These are phyloP conservation scores for Ophiostoma angusticollis DNA, from an alignment of 2,329 filamentous ascomycete species.

Conservation along the genomic window DNA sequence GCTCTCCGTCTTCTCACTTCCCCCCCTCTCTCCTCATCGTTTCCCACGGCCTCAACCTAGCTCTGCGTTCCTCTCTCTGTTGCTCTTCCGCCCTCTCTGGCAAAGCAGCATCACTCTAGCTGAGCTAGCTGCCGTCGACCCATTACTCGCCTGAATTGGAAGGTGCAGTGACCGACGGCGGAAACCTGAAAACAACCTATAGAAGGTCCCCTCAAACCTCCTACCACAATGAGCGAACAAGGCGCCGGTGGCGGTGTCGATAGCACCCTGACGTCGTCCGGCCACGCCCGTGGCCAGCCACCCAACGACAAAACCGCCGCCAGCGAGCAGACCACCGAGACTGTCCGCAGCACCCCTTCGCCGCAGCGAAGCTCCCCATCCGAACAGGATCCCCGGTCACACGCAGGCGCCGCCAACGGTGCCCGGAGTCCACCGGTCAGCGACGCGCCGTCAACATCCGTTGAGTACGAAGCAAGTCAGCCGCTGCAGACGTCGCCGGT, in stretches of 20 bases:
- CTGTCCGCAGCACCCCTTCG: slow-evolving; percentile 23
- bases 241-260: slow-evolving; percentile 30
- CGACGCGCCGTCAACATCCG: slow-evolving; percentile 4
- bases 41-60: slow-evolving; percentile 1
- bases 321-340: slow-evolving; percentile 29
- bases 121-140: too few relatives aligned
- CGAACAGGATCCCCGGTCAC: slow-evolving; percentile 13
- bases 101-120: too few relatives aligned
- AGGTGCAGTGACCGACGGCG: neutral
- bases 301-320: slow-evolving; percentile 30
- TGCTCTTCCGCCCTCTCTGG: neutral
- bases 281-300: slow-evolving; percentile 29
- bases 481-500: neutral
- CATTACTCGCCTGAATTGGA: neutral
- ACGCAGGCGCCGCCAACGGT: slow-evolving; percentile 6
- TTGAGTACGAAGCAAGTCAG: slow-evolving; percentile 7
- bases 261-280: slow-evolving; percentile 25
- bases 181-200: neutral
- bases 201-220: neutral
- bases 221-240: slow-evolving; percentile 32
- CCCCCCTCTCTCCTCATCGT: neutral
- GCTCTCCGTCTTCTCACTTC: slow-evolving; percentile 2
- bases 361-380: slow-evolving; percentile 12
- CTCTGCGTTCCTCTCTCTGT: slow-evolving; percentile 1
- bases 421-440: slow-evolving; percentile 5